Evolutionary conservation across 495 filamentous ascomycete genomes (phyloP), one percentile per base, ranked within the genome.

Genomic region (Barbatosphaeria neglecta): DNA sequence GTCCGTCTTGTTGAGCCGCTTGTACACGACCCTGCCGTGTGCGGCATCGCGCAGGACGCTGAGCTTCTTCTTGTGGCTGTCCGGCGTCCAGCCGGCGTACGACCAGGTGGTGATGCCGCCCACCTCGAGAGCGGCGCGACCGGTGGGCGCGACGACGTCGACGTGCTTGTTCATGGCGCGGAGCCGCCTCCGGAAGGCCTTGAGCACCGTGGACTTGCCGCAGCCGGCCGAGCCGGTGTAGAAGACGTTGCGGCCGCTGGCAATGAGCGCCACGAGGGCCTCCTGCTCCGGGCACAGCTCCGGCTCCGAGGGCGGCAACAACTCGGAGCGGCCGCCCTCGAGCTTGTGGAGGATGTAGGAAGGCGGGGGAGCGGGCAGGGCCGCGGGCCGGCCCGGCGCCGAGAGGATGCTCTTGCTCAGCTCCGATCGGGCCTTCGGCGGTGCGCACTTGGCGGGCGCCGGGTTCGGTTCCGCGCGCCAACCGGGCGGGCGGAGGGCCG

Each of bases 211-310:
- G 0, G 74, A 78, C 50, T 83, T 83, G 20, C 79, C 78, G 35
- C 65, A 74, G 2, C 79, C 79, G 4, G 78, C 79, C 0, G 75
- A 74, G 9, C 79, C 79, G 0, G 78, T 81, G 51, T 75, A 80
- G 54, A 81, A 83, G 8, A 81, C 72, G 42, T 83, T 83, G 11
- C 48, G 27, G 0, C 75, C 68, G 6, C 47, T 58, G 18, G 67
- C 47, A 11, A 76, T 75, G 6, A 75, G 54, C 2, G 72, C 53
- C 2, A 80, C 71, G 1, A 80, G 44, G 9, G 51, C 55, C 9
- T 49, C 50, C 47, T 81, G 76, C 49, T 77, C 74, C 7, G 55
- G 50, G 41, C 64, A 68, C 6, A 76, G 59, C 6, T 37, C 5
- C 5, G 51, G 60, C 37, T 57, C 52, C 2, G 20, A 20, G 15